These are phyloP conservation scores for Chenopodium album DNA, from an alignment of 148 eudicot genomes.

Conservation along the genomic window DNA sequence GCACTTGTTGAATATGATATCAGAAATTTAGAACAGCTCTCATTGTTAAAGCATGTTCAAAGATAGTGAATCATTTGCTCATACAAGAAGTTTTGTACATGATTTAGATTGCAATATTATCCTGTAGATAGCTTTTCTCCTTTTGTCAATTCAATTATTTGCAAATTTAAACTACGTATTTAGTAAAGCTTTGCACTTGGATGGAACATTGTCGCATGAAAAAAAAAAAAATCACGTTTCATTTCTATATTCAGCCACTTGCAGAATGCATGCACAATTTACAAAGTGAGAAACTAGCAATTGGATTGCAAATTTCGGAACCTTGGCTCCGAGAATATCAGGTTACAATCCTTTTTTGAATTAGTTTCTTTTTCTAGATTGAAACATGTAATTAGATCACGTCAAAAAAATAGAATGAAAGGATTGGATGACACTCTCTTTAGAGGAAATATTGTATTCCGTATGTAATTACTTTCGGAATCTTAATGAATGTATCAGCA, in stretches of 20 bases:
- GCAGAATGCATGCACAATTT: constrained; percentile 91
- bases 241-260: constrained; percentile 66
- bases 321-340: constrained; percentile 99
- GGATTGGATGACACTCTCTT: too few species aligned
- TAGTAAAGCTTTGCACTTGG: not conserved
- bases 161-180: not conserved
- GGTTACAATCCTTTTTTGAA: constrained; percentile 34
- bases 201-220: not conserved
- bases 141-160: too few species aligned
- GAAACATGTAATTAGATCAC: not conserved
- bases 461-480: too few species aligned
- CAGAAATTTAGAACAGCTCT: not conserved
- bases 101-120: not conserved
- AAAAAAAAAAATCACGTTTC: not conserved
- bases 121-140: too few species aligned
- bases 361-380: too few species aligned
- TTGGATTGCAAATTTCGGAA: constrained; percentile 82
- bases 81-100: not conserved
- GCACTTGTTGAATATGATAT: not conserved
- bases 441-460: too few species aligned
- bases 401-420: too few species aligned
- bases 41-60: not conserved
- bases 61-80: not conserved
- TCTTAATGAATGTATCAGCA: not conserved
- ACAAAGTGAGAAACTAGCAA: constrained; percentile 75